Evolutionary conservation across 2,329 filamentous ascomycete species (phyloP), one percentile per base, ranked within the genome.

Genomic region (Trichoderma polysporum): DNA sequence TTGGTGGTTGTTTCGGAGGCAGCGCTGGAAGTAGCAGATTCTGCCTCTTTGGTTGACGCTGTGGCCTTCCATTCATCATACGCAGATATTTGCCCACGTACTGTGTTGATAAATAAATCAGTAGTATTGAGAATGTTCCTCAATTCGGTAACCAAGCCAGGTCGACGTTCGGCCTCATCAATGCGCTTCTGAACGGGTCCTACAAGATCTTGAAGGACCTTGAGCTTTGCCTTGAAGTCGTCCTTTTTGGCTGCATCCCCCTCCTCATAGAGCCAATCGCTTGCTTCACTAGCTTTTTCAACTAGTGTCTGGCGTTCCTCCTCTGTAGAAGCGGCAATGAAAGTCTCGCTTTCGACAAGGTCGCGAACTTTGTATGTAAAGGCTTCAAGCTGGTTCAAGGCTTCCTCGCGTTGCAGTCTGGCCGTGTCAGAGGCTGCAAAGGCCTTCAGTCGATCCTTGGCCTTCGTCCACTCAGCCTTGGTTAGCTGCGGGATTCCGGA

Each of bases 221-320:
- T 90, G 58, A 96, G 86, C 76, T 90, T 92, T 65, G 86, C 84
- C 77, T 90, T 91, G 73, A 99, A 86, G 56, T 90, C 88, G 3
- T 91, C 88, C 67, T 89, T 89, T 39, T 86, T 84, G 4, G 95
- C 94, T 57, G 93, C 89, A 17, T 86, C 85, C 66, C 94, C 93
- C 54, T 94, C 93, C 17, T 87, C 91, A 76, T 97, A 95, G 68
- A 99, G 88, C 94, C 95, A 99, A 12, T 97, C 93, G 72, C 91
- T 91, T 25, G 88, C 86, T 57, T 87, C 86, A 68, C 86, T 85
- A 45, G 92, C 84, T 74, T 89, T 89, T 68, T 88, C 82, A 72
- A 90, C 86, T 13, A 98, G 84, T n/a, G 81, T 79, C 7, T 84
- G 77, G 54, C 92, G 87, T 74, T 93, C 86, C 22, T 86, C 84